phyloP scores from a whole-genome alignment of 164 flowering plant species.

The Dillenia suffruticosa region DNA sequence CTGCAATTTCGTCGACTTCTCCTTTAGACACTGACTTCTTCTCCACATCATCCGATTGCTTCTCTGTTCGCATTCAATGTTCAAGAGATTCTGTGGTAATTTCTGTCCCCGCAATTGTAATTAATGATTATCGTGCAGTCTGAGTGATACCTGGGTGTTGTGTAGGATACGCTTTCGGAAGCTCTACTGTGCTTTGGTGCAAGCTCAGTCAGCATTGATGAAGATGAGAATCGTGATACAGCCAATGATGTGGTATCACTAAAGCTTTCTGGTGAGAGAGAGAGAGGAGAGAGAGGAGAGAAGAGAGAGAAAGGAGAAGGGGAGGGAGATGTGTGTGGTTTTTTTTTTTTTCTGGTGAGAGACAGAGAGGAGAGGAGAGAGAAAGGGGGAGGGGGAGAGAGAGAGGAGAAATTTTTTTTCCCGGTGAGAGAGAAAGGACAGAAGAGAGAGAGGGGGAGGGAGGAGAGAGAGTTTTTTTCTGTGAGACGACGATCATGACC shows the following conservation, averaged over 20 bases:
- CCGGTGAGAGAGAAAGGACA: too few relatives aligned
- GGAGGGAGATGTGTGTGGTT: too few relatives aligned
- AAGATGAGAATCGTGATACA: constrained; percentile 27
- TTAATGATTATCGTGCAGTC: not conserved
- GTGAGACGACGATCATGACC: too few relatives aligned
- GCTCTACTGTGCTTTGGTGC: constrained; percentile 90
- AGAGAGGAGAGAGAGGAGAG: too few relatives aligned
- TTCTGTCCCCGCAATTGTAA: not conserved
- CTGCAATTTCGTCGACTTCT: constrained; percentile 8
- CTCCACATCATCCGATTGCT: constrained; percentile 32
- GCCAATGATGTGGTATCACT: constrained; percentile 41
- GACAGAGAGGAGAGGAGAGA: too few relatives aligned
- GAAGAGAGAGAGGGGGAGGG: too few relatives aligned
- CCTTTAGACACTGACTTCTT: constrained; percentile 5
- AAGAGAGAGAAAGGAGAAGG: too few relatives aligned
- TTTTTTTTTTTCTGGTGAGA: too few relatives aligned
- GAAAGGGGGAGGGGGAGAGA: too few relatives aligned
- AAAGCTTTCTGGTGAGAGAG: too few relatives aligned
- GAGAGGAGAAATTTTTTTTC: too few relatives aligned
- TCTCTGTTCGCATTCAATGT: constrained; percentile 52
- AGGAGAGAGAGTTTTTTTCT: too few relatives aligned
- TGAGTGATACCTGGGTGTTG: constrained; percentile 6
- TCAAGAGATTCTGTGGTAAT: constrained; percentile 38
- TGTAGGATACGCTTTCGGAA: constrained; percentile 74
- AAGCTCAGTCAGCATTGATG: constrained; percentile 61